Base-by-base conservation (phyloP, 2,329 filamentous ascomycete species). In the Botrytis tulipae region DNA sequence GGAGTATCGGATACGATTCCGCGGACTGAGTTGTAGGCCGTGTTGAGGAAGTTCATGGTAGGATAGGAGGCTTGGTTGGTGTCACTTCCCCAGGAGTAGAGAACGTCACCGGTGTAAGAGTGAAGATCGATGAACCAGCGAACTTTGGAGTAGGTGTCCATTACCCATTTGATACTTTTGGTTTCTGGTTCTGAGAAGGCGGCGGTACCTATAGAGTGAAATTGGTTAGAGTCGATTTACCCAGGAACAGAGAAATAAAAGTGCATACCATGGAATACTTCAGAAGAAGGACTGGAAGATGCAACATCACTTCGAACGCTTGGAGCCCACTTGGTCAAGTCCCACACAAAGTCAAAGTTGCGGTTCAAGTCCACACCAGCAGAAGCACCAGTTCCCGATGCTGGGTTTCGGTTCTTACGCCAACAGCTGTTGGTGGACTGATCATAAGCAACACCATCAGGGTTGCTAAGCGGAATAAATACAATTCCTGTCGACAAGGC, bases 101-200 rank as follows among this genome's bases (percentile, higher is more conserved):
- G 80, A 29, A 90, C 82, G 46, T 85, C 82, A 3, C 86, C 86
- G 0, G 83, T 82, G 42, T 83, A 86, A 1, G 87, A 88, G 82
- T 90, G 88, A 62, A 90, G 82, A 75, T 90, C 88, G 74, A 89
- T 81, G 79, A 88, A 88, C 87, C 87, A 90, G 42, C 85, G 83
- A 63, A 90, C 80, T 62, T 84, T 84, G 66, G 82, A 79, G 80
- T 85, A 86, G 42, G 83, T 82, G 76, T 86, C 83, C 78, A 89
- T 82, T 12, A 87, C 79, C 81, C 85, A 88, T 73, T 84, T 85
- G 73, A 88, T 83, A 78, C 85, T 87, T 79, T 85, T 82, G 3
- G 87, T 86, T 81, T 90, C 88, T 0, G 87, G 82, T 81, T 90
- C 88, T 0, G 87, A 89, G 70, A 85, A 84, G 3, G 87, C 82